These are phyloP conservation scores for Coemansia sp. DNA, from an alignment of 192 early-diverging fungal genomes.

Conservation along the genomic window DNA sequence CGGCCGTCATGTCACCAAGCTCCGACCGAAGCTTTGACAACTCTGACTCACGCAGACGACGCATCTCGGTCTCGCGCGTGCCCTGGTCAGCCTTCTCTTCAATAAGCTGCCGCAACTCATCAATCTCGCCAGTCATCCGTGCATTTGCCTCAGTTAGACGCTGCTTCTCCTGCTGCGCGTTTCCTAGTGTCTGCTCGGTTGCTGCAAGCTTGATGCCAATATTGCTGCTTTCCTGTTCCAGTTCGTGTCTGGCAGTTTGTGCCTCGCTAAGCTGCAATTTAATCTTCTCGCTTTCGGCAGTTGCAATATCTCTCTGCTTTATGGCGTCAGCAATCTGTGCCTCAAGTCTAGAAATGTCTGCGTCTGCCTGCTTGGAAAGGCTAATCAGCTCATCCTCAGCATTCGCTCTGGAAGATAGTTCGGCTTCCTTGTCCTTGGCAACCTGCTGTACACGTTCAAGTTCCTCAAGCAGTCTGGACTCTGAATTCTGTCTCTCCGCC, in stretches of 20 bases:
- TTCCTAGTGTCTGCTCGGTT: conserved; percentile 46
- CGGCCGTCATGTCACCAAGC: conserved; percentile 46
- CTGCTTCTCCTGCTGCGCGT: conserved; percentile 40
- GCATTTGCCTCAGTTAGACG: conserved; percentile 32
- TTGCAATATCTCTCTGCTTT: conserved; percentile 10
- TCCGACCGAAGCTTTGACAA: conserved; percentile 56
- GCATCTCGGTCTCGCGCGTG: conserved; percentile 60
- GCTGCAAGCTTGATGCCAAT: conserved; percentile 64
- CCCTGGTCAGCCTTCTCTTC: conserved; percentile 65
- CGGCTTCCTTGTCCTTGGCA: conserved; percentile 24
- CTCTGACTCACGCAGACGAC: conserved; percentile 62
- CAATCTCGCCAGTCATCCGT: conserved; percentile 57
- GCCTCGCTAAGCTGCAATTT: conserved; percentile 20
- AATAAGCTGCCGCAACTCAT: conserved; percentile 54
- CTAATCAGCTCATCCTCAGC: conserved; percentile 23
- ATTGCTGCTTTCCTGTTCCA: conserved; percentile 63
- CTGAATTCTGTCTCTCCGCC: conserved; percentile 16
- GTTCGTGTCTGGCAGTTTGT: conserved; percentile 30
- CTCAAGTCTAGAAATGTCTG: conserved; percentile 17
- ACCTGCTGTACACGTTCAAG: conserved; percentile 20
- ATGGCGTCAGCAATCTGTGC: conserved; percentile 20
- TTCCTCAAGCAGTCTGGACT: conserved; percentile 28
- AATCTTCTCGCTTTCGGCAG: conserved; percentile 12
- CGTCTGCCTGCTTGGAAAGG: conserved; percentile 20
- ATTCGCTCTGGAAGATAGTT: conserved; percentile 16